Evolutionary conservation across 2,329 filamentous ascomycete species (phyloP), one percentile per base, ranked within the genome.

Genomic region (Colletotrichum plurivorum): DNA sequence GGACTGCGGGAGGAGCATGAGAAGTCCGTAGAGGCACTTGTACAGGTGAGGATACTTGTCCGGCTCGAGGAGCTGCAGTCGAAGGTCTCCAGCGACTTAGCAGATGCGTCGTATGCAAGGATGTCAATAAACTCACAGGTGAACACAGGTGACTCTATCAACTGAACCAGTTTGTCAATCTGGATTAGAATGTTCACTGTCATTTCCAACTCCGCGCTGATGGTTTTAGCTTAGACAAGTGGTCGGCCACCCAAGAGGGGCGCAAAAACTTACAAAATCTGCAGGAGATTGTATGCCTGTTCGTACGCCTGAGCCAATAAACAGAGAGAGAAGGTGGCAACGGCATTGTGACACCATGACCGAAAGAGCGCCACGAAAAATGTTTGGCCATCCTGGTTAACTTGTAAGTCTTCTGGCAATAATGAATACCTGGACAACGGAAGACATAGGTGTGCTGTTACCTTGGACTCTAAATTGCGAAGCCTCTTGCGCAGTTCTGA

Each of bases 171-270:
- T 80, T 99, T 99, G 81, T 99, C 96, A 74, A 99, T 98, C 79
- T 99, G 97, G 51, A 99, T 99, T 63, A 99, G 88, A 81, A 98
- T 97, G 75, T 97, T 97, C 74, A 99, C 96, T 0, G 95, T 98
- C 94, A 99, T 98, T 79, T 99, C 96, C 56, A 99, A 86, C 76
- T 99, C 96, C 69, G 94, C 96, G 80, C 94, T 97, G 72, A 10
- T n/a, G 13, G 41, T 49, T 60, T 71, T 63, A 5, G 39, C 16
- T 54, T 31, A 63, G 53, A 31, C 43, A 4, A 13, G 2, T 36
- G 31, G 31, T 36, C 2, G 10, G 10, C 31, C 31, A 10, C 8
- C 31, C 8, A 36, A 36, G 31, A 36, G 31, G 31, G 10, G 31
- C 31, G 31, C 31, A 10, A 36, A 36, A 36, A 25, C 90, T 75